These are phyloP conservation scores for Cylindrotheca closterium DNA, from an alignment of 108 stramenopile genomes.

Conservation along the genomic window DNA sequence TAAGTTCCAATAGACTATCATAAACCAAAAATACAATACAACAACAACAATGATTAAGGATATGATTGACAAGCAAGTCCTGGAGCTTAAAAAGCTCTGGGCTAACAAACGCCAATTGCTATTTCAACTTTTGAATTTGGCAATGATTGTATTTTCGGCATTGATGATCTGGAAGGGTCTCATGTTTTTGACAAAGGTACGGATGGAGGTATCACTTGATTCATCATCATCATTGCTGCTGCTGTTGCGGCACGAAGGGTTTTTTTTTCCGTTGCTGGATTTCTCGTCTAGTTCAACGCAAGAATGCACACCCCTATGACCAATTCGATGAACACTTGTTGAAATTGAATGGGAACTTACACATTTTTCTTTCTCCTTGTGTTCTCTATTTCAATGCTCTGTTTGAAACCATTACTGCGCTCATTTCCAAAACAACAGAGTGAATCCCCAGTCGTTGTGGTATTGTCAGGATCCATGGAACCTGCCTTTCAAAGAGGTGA, in stretches of 20 bases:
- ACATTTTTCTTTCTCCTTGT: not conserved
- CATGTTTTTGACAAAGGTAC: slow-evolving; percentile 94
- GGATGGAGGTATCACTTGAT: slow-evolving; percentile 7
- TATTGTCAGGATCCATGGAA: slow-evolving; percentile 97
- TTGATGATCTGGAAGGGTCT: slow-evolving; percentile 99
- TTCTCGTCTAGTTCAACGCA: not conserved
- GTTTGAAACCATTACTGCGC: no score
- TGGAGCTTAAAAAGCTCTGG: slow-evolving; percentile 99
- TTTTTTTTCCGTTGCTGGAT: not conserved
- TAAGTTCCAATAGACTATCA: no score
- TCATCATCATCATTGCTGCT: not conserved
- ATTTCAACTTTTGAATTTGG: slow-evolving; percentile 96
- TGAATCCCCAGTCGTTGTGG: slow-evolving; percentile 99
- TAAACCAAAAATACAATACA: not conserved
- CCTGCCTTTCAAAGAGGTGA: slow-evolving; percentile 99
- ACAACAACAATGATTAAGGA: slow-evolving; percentile 71
- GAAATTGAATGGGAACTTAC: not conserved
- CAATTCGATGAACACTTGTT: not conserved
- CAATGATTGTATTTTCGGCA: slow-evolving; percentile 99
- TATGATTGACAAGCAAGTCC: slow-evolving; percentile 86
- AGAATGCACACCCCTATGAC: not conserved
- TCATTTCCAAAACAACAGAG: slow-evolving; percentile 35
- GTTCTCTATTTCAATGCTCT: not conserved
- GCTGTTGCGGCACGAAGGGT: not conserved
- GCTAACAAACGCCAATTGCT: slow-evolving; percentile 93